Percentiles rank a stretch among this genome's conserved stretches.
phyloP scores from a whole-genome alignment of 1,284 basidiomycete genomes.

The Chondrostereum purpureum region DNA sequence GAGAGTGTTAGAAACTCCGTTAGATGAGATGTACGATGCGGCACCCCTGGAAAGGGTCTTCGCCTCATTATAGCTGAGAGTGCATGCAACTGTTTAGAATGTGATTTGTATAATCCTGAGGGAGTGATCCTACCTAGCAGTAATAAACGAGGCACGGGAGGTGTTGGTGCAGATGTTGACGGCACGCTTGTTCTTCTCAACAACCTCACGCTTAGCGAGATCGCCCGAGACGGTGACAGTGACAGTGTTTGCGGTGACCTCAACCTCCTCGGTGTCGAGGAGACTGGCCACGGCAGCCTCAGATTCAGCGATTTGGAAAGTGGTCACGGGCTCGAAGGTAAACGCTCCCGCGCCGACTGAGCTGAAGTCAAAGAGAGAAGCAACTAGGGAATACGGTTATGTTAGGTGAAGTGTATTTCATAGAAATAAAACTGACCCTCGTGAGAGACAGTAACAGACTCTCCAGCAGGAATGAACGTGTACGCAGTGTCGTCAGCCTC shows the following conservation, averaged over 20 bases:
- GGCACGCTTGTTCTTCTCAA: constrained; percentile 2
- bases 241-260: constrained; percentile 8
- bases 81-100: background rate
- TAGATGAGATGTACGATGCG: constrained; percentile 14
- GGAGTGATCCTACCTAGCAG: constrained; percentile 19
- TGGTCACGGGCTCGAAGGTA: constrained; percentile 11
- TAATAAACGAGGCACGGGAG: constrained; percentile 25
- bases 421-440: background rate
- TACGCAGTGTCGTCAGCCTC: constrained; percentile 10
- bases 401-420: too few relatives aligned
- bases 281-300: background rate
- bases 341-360: constrained; percentile 11
- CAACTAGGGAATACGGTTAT: constrained; percentile 12
- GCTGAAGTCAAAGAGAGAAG: constrained; percentile 14
- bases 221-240: constrained; percentile 9
- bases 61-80: constrained; percentile 14
- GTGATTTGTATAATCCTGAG: background rate
- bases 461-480: constrained; percentile 15
- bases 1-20: constrained; percentile 13
- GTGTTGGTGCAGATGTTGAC: constrained; percentile 24
- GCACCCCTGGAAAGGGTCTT: constrained; percentile 13
- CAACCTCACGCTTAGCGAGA: constrained; percentile 10
- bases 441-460: constrained; percentile 14
- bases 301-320: constrained; percentile 11
- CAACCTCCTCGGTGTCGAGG: constrained; percentile 8